A percentile compares a stretch with the other conserved stretches of the same genome.
phyloP scores from a whole-genome alignment of 768 basidiomycete genomes.

The Mycena olivaceomarginata region DNA sequence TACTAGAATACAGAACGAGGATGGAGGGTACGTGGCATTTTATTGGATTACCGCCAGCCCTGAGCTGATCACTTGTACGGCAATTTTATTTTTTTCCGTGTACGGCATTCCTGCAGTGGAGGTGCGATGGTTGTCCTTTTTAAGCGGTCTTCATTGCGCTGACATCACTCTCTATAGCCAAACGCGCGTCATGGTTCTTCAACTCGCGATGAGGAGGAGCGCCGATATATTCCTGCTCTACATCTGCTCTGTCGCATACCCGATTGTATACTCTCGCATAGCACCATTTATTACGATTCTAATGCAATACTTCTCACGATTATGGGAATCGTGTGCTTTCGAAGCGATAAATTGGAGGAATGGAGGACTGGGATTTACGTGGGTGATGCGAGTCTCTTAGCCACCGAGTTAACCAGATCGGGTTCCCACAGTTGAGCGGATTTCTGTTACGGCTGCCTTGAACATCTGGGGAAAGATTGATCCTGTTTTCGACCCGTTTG shows the following conservation, averaged over 20 bases:
- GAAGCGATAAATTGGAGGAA: slow-evolving; percentile 28
- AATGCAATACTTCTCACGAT: slow-evolving; percentile 40
- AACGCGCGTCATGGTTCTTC: slow-evolving; percentile 97
- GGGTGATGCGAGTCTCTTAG: neutral
- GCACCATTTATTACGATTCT: slow-evolving; percentile 42
- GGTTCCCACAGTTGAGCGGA: neutral
- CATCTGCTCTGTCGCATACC: slow-evolving; percentile 48
- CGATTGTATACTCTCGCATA: slow-evolving; percentile 51
- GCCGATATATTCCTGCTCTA: slow-evolving; percentile 40
- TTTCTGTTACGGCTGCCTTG: neutral
- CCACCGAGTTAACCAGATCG: slow-evolving; percentile 1
- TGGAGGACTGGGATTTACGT: slow-evolving; percentile 22
- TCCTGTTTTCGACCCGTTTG: slow-evolving; percentile 5
- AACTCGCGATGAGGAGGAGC: slow-evolving; percentile 77
- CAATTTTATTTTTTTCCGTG: slow-evolving; percentile 31
- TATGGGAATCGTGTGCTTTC: slow-evolving; percentile 32
- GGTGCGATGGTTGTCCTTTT: slow-evolving; percentile 56
- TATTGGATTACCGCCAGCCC: slow-evolving; percentile 44
- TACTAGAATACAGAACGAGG: slow-evolving; percentile 87
- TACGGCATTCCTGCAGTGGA: slow-evolving; percentile 53
- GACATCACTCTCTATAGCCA: slow-evolving; percentile 69
- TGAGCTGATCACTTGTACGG: slow-evolving; percentile 49
- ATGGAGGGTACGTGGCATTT: slow-evolving; percentile 75
- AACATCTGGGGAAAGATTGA: slow-evolving; percentile 27
- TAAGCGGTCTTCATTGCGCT: slow-evolving; percentile 44